These are phyloP conservation scores for Sarocladium strictum DNA, from an alignment of 2,329 filamentous ascomycete species.

Conservation along the genomic window DNA sequence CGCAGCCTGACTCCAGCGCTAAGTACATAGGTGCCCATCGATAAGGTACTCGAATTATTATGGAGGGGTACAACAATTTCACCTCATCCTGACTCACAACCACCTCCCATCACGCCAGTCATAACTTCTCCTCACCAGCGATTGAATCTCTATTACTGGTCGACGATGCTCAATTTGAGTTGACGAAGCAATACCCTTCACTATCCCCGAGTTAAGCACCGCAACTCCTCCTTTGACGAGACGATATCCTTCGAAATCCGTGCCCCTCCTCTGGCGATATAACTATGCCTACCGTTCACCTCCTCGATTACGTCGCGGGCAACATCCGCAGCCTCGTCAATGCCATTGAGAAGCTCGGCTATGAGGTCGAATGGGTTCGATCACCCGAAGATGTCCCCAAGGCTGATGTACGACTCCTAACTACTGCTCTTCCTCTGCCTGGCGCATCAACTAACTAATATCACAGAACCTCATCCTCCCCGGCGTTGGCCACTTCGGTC, in stretches of 20 bases:
- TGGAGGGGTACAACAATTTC: conserved; percentile 7
- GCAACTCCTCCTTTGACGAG: neutral
- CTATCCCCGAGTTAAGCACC: neutral
- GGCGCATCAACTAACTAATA: conserved; percentile 3
- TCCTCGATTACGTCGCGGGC: conserved; percentile 87
- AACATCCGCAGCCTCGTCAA: conserved; percentile 96
- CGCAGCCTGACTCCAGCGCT: neutral
- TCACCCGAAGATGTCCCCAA: conserved; percentile 76
- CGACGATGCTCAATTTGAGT: neutral
- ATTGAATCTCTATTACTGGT: neutral
- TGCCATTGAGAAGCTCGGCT: conserved; percentile 93
- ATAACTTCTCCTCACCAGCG: neutral
- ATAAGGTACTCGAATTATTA: no score
- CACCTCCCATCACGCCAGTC: neutral
- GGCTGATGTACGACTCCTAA: conserved; percentile 63
- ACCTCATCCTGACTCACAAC: conserved; percentile 11
- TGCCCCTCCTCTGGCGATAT: conserved; percentile 18
- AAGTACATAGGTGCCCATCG: no score
- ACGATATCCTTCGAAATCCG: neutral
- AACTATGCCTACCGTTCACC: conserved; percentile 69
- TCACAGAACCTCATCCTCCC: conserved; percentile 84
- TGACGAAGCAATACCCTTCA: neutral
- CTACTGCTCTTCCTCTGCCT: conserved; percentile 14
- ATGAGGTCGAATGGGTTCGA: conserved; percentile 86
- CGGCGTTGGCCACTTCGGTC: conserved; percentile 94